phyloP scores from a whole-genome alignment of 177 flowering plant species.

The Telopea speciosissima region DNA sequence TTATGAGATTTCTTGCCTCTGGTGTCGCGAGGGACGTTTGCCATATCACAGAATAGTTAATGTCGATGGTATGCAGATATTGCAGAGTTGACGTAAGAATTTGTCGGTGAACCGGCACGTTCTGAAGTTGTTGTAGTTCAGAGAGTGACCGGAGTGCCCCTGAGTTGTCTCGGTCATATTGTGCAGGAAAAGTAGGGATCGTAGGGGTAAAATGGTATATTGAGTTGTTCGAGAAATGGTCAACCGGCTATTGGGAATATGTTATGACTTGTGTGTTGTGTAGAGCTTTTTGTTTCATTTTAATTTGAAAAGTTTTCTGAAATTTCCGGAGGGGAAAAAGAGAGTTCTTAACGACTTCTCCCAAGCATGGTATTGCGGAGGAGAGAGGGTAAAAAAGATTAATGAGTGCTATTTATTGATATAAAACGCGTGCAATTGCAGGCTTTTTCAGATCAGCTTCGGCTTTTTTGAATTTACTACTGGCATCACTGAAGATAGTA shows the following conservation, averaged over 20 bases:
- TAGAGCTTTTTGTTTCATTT: background rate
- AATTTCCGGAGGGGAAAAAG: background rate
- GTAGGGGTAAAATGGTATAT: slow-evolving; percentile 18
- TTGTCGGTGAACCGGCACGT: background rate
- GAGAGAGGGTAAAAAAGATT: no score
- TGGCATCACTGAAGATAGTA: slow-evolving; percentile 68
- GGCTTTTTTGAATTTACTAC: slow-evolving; percentile 76
- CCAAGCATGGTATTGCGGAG: background rate
- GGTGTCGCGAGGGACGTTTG: no score
- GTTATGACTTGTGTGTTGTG: no score
- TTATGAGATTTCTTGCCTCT: background rate
- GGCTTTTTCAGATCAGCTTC: slow-evolving; percentile 98
- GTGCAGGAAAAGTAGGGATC: slow-evolving; percentile 10
- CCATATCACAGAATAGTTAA: no score
- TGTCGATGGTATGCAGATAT: no score
- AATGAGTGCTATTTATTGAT: background rate
- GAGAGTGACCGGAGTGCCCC: slow-evolving; percentile 8
- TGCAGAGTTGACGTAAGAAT: background rate
- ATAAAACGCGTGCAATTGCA: slow-evolving; percentile 32
- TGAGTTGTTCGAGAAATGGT: slow-evolving; percentile 16
- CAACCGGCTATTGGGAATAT: background rate
- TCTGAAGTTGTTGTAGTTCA: background rate
- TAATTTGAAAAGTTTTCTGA: no score
- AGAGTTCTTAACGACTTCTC: background rate
- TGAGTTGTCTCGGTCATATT: slow-evolving; percentile 27